Conservation (phyloP, 352 stramenopile genomes). For the Globisporangium cystogenes region DNA sequence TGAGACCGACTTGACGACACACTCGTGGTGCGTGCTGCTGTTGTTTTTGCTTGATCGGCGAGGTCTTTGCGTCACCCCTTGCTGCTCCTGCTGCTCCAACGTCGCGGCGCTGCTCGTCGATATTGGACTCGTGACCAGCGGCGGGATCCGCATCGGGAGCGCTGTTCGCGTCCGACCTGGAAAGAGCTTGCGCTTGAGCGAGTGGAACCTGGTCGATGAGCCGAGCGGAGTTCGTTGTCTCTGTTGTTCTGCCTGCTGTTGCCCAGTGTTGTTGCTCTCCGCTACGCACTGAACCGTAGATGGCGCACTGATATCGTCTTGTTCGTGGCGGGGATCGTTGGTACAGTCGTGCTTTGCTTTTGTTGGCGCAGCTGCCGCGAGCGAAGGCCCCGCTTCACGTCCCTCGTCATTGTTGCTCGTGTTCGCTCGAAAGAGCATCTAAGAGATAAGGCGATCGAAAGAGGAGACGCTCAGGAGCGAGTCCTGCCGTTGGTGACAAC, state of each 20-base stretch:
- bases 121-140: conserved; percentile 41
- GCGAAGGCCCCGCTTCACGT: background rate
- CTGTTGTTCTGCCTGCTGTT: background rate
- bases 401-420: conserved; percentile 2
- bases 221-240: background rate
- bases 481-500: too few relatives aligned
- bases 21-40: too few relatives aligned
- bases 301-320: background rate
- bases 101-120: background rate
- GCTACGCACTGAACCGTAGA: background rate
- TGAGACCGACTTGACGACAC: background rate
- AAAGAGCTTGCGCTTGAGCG: conserved; percentile 54
- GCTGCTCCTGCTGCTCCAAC: background rate
- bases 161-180: conserved; percentile 36
- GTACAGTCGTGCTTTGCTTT: background rate
- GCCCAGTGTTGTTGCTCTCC: background rate
- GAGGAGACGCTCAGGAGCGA: too few relatives aligned
- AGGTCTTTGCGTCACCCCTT: background rate
- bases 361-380: background rate
- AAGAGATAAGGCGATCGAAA: too few relatives aligned
- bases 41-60: too few relatives aligned
- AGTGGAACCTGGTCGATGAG: conserved; percentile 29
- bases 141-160: conserved; percentile 31
- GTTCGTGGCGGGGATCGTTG: background rate
- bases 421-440: conserved; percentile 51